These are phyloP conservation scores for Russula vinacea DNA, from an alignment of 768 basidiomycete genomes.

Conservation along the genomic window DNA sequence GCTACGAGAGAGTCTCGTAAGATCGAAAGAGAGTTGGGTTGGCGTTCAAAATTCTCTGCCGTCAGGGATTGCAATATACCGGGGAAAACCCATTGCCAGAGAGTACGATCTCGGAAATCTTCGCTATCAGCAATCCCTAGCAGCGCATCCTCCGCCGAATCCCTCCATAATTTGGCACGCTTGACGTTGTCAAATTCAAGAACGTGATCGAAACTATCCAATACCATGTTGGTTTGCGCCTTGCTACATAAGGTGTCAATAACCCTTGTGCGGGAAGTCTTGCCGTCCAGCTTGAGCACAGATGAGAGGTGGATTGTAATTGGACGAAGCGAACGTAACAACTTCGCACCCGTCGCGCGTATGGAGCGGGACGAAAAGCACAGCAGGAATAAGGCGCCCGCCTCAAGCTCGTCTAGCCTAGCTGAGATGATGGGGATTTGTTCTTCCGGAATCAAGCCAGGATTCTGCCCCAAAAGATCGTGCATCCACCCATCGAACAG, in stretches of 20 bases:
- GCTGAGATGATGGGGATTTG: conserved; percentile 44
- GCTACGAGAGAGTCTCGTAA: conserved; percentile 68
- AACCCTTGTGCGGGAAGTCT: conserved; percentile 40
- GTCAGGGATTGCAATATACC: conserved; percentile 48
- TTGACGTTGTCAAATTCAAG: conserved; percentile 58
- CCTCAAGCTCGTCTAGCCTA: conserved; percentile 61
- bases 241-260: conserved; percentile 56
- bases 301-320: conserved; percentile 47
- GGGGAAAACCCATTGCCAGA: conserved; percentile 76
- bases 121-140: conserved; percentile 71
- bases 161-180: conserved; percentile 65
- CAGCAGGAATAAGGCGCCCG: conserved; percentile 72
- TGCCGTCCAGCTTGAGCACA: conserved; percentile 30
- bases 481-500: conserved; percentile 69
- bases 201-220: conserved; percentile 64
- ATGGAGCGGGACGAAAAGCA: conserved; percentile 52
- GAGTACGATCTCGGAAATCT: conserved; percentile 59
- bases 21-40: conserved; percentile 43
- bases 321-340: conserved; percentile 55
- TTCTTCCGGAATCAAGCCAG: conserved; percentile 40
- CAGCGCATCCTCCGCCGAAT: conserved; percentile 53
- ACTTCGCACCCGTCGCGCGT: conserved; percentile 58
- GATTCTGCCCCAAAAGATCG: conserved; percentile 43
- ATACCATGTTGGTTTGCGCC: conserved; percentile 44
- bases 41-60: conserved; percentile 46